These are phyloP conservation scores for Plantago rigida DNA, from an alignment of 305 asterid genomes.

Conservation along the genomic window DNA sequence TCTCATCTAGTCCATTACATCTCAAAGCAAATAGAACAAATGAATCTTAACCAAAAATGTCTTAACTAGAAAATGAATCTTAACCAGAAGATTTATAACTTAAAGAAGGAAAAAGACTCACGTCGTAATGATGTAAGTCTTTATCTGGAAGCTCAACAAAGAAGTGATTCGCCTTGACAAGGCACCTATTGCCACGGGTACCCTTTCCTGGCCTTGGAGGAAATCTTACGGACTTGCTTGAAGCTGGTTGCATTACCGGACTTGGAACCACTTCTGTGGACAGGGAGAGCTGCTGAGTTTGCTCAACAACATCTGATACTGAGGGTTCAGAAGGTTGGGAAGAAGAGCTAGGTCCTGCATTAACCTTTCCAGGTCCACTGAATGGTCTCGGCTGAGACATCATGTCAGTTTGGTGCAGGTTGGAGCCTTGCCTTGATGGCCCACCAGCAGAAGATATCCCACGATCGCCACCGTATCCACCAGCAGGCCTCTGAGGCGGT, in stretches of 20 bases:
- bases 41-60: too few relatives aligned
- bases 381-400: slow-evolving; percentile 34
- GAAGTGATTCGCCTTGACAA: slow-evolving; percentile 90
- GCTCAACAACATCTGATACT: slow-evolving; percentile 29
- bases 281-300: slow-evolving; percentile 40
- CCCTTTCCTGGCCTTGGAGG: slow-evolving; percentile 93
- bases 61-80: too few relatives aligned
- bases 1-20: too few relatives aligned
- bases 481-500: slow-evolving; percentile 30
- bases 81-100: too few relatives aligned
- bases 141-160: slow-evolving; percentile 91
- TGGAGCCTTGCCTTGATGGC: slow-evolving; percentile 50
- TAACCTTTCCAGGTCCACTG: slow-evolving; percentile 36
- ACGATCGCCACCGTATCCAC: slow-evolving; percentile 50
- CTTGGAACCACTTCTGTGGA: slow-evolving; percentile 42
- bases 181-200: slow-evolving; percentile 51
- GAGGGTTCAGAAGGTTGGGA: slow-evolving; percentile 42
- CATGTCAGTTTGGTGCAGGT: slow-evolving; percentile 87
- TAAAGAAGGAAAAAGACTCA: slow-evolving; percentile 28
- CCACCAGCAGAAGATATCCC: slow-evolving; percentile 64
- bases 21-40: too few relatives aligned
- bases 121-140: slow-evolving; percentile 94
- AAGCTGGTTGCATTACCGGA: slow-evolving; percentile 57
- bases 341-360: slow-evolving; percentile 47
- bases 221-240: slow-evolving; percentile 77